Evolutionary conservation across 371 early-diverging fungal species (phyloP), one percentile per base, ranked within the genome.

Genomic region (Mucor sp.): DNA sequence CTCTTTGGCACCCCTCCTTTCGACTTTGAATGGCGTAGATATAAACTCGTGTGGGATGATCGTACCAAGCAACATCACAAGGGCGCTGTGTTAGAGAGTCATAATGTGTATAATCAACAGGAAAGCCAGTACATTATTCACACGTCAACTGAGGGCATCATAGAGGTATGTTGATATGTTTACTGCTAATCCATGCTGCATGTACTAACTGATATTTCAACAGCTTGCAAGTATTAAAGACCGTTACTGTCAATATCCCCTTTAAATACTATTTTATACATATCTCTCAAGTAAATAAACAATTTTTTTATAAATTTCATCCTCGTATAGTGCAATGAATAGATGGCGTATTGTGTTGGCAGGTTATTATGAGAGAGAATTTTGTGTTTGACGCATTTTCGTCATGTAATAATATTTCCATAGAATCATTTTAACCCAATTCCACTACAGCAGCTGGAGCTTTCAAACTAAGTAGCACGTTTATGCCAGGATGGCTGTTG

Each of bases 21-120:
- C 64, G 79, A 83, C 43, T 85, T 85, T 68, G 81, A 80, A 62
- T 85, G 84, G 81, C 80, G 75, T 53, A 72, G 84, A 58, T 81
- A 77, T 58, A 75, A 81, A 63, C 63, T 82, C 6, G 72, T 82
- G 23, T 81, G 76, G 75, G 79, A 83, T 65, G 60, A 55, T 11
- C 44, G 66, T 11, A 70, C 75, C 17, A 78, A 79, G 11, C 75
- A 72, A n/a, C 75, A 77, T 66, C 74, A 70, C 37, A 81, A 81
- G 58, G 86, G 86, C 1, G 69, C 67, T 35, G 78, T 80, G 1
- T 62, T 84, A 35, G 86, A 85, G 69, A 78, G 74, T 9, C 83
- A 82, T 64, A 65, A 72, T 19, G 80, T 85, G 4, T 72, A 77
- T 60, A 74, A 72, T 63, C 71, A 84, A 15, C 59, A 77, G 32